These are phyloP conservation scores for Botrytis byssoidea DNA, from an alignment of 2,329 filamentous ascomycete species.

Conservation along the genomic window DNA sequence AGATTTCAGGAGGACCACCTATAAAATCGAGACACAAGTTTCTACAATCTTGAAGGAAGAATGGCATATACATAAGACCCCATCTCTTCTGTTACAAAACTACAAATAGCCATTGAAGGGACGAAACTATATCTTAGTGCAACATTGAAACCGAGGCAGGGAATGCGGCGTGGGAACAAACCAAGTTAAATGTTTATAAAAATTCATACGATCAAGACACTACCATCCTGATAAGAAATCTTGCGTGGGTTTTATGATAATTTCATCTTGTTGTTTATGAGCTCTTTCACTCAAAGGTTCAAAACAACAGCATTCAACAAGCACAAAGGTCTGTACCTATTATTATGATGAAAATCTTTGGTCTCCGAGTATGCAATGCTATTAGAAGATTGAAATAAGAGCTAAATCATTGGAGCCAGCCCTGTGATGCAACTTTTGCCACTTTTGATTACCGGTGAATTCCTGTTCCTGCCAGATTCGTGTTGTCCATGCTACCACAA, in stretches of 20 bases:
- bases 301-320: too few relatives aligned
- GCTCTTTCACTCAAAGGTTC: background rate
- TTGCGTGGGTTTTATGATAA: accelerated
- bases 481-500: background rate
- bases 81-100: background rate
- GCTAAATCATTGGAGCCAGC: background rate
- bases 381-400: background rate
- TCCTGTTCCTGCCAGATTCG: background rate
- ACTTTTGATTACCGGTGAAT: background rate
- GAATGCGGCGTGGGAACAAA: background rate
- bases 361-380: background rate
- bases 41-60: background rate
- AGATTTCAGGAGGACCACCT: too few relatives aligned
- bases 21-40: too few relatives aligned
- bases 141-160: background rate
- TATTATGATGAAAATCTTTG: accelerated
- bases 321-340: background rate
- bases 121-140: too few relatives aligned
- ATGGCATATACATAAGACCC: background rate
- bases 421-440: background rate
- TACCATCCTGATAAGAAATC: background rate
- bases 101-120: too few relatives aligned
- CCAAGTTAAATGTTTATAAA: background rate
- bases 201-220: background rate
- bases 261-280: background rate